Evolutionary conservation across 2,329 filamentous ascomycete species (phyloP).

Genomic region (Berkeleyomyces basicola): DNA sequence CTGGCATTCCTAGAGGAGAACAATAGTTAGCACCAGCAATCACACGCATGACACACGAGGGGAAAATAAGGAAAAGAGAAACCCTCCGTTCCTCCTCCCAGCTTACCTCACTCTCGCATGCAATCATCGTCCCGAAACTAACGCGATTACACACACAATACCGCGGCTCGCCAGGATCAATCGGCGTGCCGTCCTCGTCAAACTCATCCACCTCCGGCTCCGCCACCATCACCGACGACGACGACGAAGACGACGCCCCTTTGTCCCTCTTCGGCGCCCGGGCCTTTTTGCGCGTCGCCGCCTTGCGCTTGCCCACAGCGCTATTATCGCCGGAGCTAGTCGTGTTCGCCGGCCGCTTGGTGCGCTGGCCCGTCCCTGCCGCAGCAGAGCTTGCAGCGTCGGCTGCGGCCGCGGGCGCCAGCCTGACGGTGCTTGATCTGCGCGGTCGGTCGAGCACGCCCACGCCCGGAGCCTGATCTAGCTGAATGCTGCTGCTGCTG

Average conservation of each 20-base stretch:
- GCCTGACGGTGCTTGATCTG: slow-evolving; percentile 38
- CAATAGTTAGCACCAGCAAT: slow-evolving; percentile 13
- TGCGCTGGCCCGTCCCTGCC: slow-evolving; percentile 30
- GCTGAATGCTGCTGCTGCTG: too few species aligned
- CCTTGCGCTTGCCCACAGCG: slow-evolving; percentile 56
- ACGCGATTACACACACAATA: slow-evolving; percentile 70
- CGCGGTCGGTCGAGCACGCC: slow-evolving; percentile 31
- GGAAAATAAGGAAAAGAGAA: slow-evolving; percentile 5
- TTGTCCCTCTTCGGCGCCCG: slow-evolving; percentile 38
- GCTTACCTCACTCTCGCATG: slow-evolving; percentile 62
- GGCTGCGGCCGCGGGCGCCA: slow-evolving; percentile 37
- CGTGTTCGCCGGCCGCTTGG: slow-evolving; percentile 50
- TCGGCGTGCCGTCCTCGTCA: slow-evolving; percentile 50
- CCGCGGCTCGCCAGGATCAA: slow-evolving; percentile 57
- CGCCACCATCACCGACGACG: slow-evolving; percentile 16
- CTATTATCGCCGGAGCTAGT: slow-evolving; percentile 44
- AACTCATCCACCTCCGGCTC: slow-evolving; percentile 40
- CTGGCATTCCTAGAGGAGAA: slow-evolving; percentile 43
- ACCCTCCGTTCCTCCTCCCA: background rate
- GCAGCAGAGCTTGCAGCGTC: background rate
- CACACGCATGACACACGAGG: background rate
- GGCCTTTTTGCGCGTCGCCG: slow-evolving; percentile 49
- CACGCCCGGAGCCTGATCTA: slow-evolving; percentile 30
- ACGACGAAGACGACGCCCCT: slow-evolving; percentile 21
- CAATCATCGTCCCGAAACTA: slow-evolving; percentile 70